Base-by-base conservation (phyloP, 2,329 filamentous ascomycete genomes). In the Chaetomiaceae sp. region DNA sequence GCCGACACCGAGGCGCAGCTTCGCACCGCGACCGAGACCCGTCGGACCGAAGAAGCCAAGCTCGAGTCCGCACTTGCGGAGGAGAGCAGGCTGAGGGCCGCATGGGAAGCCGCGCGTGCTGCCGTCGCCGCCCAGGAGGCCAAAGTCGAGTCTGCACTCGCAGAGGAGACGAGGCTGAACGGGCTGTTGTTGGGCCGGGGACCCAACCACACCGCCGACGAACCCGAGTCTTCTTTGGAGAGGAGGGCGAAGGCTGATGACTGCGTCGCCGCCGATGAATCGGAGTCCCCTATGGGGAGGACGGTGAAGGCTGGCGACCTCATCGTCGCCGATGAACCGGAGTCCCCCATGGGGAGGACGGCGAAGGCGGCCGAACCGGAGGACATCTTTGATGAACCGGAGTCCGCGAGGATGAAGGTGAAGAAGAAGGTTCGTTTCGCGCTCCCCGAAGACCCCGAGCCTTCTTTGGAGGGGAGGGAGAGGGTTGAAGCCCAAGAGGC, bases 101-200 rank as follows among this genome's bases (percentile, higher is more conserved):
- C 20, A 1, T 30, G 23, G 27, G 32, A 48, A 6, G 33, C 32
- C 8, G 48, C 38, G 5, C 14, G 13, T 20, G 44, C 14, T 3
- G 33, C 27, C 4, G 21, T 34, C 14, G 18, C 4, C n/a, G 27
- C 43, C 37, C 20, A 13, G 20, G 4, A 29, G 33, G 36, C 30
- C 25, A 8, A 4, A 2, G 20, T 51, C 32, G 43, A 51, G 30
- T 48, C 43, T 6, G 53, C 53, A n/a, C 5, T 23, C 16, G 53
- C 48, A 10, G 48, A 51, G 48, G 53, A 51, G 48, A 44, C n/a
- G 4, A 27, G 42, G 14, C 29, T 51, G 36, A n/a, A n/a, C 10
- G 48, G 29, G 18, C 20, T 27, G 40, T 34, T 49, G 5, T 10
- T 9, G 41, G 41, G 16, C 27, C 9, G 16, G 14, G 25, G 5